phyloP scores from a whole-genome alignment of 1,284 basidiomycete species.

The Cutaneotrichosporon cutaneum region DNA sequence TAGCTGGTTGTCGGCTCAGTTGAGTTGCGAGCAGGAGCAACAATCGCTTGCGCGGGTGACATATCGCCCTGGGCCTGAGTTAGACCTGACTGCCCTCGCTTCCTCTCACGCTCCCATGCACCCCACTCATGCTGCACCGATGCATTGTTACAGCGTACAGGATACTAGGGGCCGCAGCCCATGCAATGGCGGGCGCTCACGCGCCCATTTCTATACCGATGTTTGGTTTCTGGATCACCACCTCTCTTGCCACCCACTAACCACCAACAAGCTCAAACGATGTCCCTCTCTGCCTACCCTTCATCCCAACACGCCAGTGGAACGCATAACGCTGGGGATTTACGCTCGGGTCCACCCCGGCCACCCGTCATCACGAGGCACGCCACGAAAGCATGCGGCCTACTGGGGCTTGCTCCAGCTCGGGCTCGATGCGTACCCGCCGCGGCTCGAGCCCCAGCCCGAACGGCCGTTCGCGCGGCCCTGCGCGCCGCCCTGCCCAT shows the following conservation, averaged over 20 bases:
- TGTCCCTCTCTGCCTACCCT: no score
- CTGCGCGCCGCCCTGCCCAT: no score
- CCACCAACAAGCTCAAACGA: not conserved
- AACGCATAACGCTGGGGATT: not conserved
- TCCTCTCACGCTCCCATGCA: no score
- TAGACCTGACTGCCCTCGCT: no score
- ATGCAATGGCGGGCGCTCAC: constrained; percentile 4
- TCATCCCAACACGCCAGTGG: not conserved
- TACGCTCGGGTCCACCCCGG: not conserved
- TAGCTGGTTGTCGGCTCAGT: no score
- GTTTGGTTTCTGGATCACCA: not conserved
- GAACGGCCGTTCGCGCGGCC: constrained; percentile 18
- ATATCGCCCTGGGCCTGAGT: no score
- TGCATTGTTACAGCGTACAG: constrained; percentile 13
- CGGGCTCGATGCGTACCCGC: constrained; percentile 23
- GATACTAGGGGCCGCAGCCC: constrained; percentile 9
- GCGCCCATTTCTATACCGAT: constrained; percentile 1
- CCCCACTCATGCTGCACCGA: not conserved
- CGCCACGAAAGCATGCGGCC: not conserved
- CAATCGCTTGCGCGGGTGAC: no score
- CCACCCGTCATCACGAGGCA: not conserved
- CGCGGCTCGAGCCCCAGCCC: constrained; percentile 16
- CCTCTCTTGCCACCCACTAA: not conserved
- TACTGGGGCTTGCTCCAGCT: constrained; percentile 28
- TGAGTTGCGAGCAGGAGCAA: no score